Conservation (phyloP, 106 monocot species). For the Dendrobium officinale region DNA sequence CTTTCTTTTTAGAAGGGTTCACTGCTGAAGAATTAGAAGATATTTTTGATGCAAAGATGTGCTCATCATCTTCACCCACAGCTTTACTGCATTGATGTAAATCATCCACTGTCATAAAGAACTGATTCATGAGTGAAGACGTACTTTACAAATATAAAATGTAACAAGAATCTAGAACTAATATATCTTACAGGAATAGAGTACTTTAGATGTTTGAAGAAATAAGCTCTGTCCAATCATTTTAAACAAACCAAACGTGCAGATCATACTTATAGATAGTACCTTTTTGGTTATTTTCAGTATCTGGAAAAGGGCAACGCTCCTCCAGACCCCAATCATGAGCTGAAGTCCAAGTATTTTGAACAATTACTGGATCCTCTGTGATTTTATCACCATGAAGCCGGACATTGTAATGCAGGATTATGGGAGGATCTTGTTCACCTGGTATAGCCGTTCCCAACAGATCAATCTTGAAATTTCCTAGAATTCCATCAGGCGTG, state of each 20-base stretch:
- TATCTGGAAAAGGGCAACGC: conserved; percentile 70
- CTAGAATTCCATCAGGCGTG: conserved; percentile 71
- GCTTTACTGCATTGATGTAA: conserved; percentile 56
- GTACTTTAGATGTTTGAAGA: neutral
- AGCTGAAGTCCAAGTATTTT: conserved; percentile 80
- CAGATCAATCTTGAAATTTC: conserved; percentile 77
- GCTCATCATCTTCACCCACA: conserved; percentile 52
- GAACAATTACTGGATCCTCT: conserved; percentile 93
- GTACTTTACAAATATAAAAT: neutral
- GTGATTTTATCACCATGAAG: conserved; percentile 85
- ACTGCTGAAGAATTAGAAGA: conserved; percentile 27
- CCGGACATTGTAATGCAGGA: conserved; percentile 86
- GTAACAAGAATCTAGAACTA: neutral
- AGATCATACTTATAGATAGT: neutral
- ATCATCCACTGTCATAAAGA: conserved; percentile 59
- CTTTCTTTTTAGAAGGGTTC: conserved; percentile 8
- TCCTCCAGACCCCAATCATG: conserved; percentile 88
- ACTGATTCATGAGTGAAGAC: conserved; percentile 4
- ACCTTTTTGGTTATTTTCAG: conserved; percentile 54
- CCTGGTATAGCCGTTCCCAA: conserved; percentile 66
- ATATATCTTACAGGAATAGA: neutral
- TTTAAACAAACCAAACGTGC: neutral
- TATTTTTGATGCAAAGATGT: conserved; percentile 12
- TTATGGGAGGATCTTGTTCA: conserved; percentile 75
- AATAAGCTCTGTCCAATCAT: neutral